These are phyloP conservation scores for Asclepias syriaca DNA, from an alignment of 257 asterid species.

Conservation along the genomic window DNA sequence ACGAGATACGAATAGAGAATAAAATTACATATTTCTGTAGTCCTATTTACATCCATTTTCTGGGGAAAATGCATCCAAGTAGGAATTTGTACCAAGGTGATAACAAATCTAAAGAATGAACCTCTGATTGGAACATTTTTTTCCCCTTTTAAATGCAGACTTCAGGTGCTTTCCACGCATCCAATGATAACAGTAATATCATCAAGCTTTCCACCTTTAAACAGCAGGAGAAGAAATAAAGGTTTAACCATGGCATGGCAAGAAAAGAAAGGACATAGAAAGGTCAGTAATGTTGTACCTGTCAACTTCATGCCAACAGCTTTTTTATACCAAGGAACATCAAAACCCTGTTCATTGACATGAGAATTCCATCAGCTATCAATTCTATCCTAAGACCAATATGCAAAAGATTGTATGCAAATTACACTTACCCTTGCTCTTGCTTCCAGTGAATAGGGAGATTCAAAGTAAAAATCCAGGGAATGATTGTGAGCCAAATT, in stretches of 20 bases:
- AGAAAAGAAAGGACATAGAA: background rate
- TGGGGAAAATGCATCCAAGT: background rate
- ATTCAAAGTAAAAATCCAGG: conserved; percentile 55
- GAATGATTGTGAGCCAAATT: conserved; percentile 65
- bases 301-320: conserved; percentile 69
- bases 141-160: background rate
- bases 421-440: conserved; percentile 43
- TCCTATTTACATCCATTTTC: background rate
- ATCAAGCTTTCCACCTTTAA: conserved; percentile 75
- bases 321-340: conserved; percentile 89
- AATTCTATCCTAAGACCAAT: background rate
- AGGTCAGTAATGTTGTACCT: conserved; percentile 35
- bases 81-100: background rate
- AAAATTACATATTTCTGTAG: background rate
- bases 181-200: conserved; percentile 74
- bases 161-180: conserved; percentile 41
- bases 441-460: conserved; percentile 86
- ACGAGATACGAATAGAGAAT: background rate
- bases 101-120: background rate
- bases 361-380: background rate
- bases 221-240: conserved; percentile 3
- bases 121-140: background rate
- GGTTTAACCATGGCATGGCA: background rate
- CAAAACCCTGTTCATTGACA: conserved; percentile 52
- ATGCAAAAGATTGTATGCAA: background rate